Percentiles rank a stretch among this genome's conserved stretches.
Evolutionary conservation across 139 green algal genomes (phyloP).

Genomic region (Chlorella sp.): DNA sequence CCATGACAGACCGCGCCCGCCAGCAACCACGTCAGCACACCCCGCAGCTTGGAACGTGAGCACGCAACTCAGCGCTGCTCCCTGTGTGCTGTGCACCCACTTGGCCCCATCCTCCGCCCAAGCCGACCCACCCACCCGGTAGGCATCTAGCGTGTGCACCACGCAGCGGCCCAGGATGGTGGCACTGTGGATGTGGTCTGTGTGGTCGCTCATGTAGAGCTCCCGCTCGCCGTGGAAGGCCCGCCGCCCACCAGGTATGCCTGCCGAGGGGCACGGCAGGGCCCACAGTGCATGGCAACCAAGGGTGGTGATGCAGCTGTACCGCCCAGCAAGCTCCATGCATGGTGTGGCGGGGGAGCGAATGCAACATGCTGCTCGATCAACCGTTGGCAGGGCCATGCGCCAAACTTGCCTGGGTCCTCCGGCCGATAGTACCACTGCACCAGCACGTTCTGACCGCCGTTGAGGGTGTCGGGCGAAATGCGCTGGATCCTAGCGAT

Average conservation of each 20-base stretch:
- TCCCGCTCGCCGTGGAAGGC: constrained; percentile 19
- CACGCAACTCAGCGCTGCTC: background rate
- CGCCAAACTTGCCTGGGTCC: background rate
- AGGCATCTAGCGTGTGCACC: background rate
- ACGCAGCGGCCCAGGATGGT: constrained; percentile 11
- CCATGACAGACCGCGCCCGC: no score
- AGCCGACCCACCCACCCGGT: background rate
- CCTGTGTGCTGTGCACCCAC: background rate
- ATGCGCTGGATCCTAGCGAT: background rate
- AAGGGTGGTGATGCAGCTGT: background rate
- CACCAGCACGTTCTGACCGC: constrained; percentile 7
- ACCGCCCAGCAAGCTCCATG: no score
- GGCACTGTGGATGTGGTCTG: background rate
- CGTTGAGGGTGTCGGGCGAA: background rate
- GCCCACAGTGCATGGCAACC: background rate
- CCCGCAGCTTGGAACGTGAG: background rate
- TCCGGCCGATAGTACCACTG: constrained; percentile 17
- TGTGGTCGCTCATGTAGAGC: constrained; percentile 21
- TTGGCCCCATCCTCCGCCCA: background rate
- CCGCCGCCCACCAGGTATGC: background rate
- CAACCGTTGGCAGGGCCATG: no score
- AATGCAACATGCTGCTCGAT: no score
- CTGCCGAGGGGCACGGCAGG: background rate
- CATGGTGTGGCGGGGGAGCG: no score
- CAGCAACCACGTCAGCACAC: background rate